Evolutionary conservation across 176 grass and related monocot species (phyloP).

Genomic region (Hsuehochloa calcarea): DNA sequence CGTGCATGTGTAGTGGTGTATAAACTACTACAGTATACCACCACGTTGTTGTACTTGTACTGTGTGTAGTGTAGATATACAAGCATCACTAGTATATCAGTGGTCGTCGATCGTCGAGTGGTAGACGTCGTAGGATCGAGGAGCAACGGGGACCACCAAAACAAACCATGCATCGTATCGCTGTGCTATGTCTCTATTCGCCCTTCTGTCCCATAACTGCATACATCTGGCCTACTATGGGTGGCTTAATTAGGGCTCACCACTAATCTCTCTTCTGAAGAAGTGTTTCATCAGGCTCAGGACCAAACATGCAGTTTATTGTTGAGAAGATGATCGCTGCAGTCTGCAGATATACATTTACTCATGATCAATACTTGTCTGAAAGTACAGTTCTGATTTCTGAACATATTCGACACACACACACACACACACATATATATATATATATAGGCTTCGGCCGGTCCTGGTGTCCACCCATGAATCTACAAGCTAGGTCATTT

Average conservation of each 20-base stretch:
- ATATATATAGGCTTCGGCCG: background rate
- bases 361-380: background rate
- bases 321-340: background rate
- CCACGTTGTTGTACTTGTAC: background rate
- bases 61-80: background rate
- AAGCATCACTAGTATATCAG: background rate
- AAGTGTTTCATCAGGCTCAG: background rate
- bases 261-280: background rate
- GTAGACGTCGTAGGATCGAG: background rate
- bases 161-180: background rate
- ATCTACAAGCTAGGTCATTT: background rate
- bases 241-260: background rate
- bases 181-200: constrained; percentile 30
- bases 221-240: background rate
- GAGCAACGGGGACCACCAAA: background rate
- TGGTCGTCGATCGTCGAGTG: background rate
- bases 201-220: background rate
- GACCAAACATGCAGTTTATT: background rate
- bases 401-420: background rate
- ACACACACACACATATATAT: no score
- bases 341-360: background rate
- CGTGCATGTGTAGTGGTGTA: background rate
- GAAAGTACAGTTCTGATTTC: background rate
- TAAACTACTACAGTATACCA: background rate
- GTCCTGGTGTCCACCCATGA: background rate